A percentile compares a stretch with the other conserved stretches of the same genome.
Evolutionary conservation across 345 rosid genomes (phyloP).

Genomic region (Hevea brasiliensis): DNA sequence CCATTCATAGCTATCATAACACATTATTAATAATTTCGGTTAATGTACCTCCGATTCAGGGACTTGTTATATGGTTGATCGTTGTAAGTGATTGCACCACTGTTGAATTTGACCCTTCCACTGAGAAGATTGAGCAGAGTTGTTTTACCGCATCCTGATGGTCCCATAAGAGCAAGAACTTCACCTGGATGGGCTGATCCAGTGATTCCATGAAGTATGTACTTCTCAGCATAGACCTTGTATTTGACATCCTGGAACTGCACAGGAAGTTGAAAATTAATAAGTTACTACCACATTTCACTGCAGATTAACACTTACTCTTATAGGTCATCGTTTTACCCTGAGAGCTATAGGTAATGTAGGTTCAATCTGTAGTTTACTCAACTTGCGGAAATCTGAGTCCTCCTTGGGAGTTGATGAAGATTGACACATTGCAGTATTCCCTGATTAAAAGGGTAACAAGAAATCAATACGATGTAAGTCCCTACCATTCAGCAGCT

Average conservation of each 20-base stretch:
- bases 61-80: conserved; percentile 27
- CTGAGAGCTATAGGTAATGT: conserved; percentile 31
- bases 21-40: neutral
- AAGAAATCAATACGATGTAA: neutral
- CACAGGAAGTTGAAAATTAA: neutral
- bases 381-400: conserved; percentile 4
- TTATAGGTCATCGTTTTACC: conserved; percentile 13
- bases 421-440: neutral
- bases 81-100: conserved; percentile 32
- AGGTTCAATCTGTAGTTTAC: conserved; percentile 19
- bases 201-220: conserved; percentile 29
- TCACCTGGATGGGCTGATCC: conserved; percentile 35
- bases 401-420: conserved; percentile 5
- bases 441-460: neutral
- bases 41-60: conserved; percentile 22
- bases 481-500: too few species aligned
- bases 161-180: conserved; percentile 38
- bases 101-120: conserved; percentile 21
- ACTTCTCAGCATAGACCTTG: conserved; percentile 19
- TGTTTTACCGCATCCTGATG: conserved; percentile 43
- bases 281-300: neutral
- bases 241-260: conserved; percentile 30
- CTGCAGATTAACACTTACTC: neutral
- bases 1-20: neutral
- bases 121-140: conserved; percentile 35